These are phyloP conservation scores for Lodderomyces margitis DNA, from an alignment of 1,139 yeast genomes.

Conservation along the genomic window DNA sequence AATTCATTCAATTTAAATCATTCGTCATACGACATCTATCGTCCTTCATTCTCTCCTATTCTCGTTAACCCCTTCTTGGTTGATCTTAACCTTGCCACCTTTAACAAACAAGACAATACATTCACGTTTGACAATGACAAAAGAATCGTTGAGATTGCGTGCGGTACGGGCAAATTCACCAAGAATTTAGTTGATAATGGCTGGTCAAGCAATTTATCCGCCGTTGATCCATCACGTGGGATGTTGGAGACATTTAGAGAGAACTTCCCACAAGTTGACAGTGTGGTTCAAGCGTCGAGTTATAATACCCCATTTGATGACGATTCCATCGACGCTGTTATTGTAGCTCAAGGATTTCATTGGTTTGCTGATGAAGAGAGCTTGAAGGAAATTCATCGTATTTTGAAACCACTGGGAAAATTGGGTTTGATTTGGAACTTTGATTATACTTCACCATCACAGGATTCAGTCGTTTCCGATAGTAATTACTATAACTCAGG, in stretches of 20 bases:
- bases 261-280: slow-evolving; percentile 48
- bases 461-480: slow-evolving; percentile 9
- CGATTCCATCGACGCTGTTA: slow-evolving; percentile 47
- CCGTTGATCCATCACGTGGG: slow-evolving; percentile 61
- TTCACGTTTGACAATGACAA: slow-evolving; percentile 23
- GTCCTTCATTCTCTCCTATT: slow-evolving; percentile 54
- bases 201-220: slow-evolving; percentile 33
- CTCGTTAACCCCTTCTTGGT: slow-evolving; percentile 48
- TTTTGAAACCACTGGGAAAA: slow-evolving; percentile 46
- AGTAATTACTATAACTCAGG: slow-evolving; percentile 13
- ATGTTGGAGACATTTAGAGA: slow-evolving; percentile 50
- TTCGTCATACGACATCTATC: slow-evolving; percentile 48
- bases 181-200: slow-evolving; percentile 42
- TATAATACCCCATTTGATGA: slow-evolving; percentile 50
- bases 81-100: slow-evolving; percentile 30
- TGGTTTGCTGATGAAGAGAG: slow-evolving; percentile 60
- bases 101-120: slow-evolving; percentile 9
- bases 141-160: slow-evolving; percentile 53
- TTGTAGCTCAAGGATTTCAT: slow-evolving; percentile 68
- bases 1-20: slow-evolving; percentile 56
- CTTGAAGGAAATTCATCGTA: slow-evolving; percentile 50
- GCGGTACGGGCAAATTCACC: slow-evolving; percentile 70
- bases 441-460: slow-evolving; percentile 36
- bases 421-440: slow-evolving; percentile 65
- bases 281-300: slow-evolving; percentile 38